Conservation (phyloP, 352 stramenopile genomes). For the Phytopythium boreale region DNA sequence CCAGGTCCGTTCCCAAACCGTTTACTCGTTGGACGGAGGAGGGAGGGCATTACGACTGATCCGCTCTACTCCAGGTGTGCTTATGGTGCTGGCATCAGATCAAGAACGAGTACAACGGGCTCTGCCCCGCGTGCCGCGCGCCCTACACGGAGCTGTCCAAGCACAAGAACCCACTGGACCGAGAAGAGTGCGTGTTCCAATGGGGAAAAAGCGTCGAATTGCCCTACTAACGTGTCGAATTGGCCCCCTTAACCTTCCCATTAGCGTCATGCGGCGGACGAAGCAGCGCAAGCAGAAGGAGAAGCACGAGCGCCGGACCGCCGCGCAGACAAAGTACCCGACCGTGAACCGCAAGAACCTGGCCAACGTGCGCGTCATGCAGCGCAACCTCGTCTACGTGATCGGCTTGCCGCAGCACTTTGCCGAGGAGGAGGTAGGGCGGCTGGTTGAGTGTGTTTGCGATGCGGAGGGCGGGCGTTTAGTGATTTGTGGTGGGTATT, state of each 20-base stretch:
- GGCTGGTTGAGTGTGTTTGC: not conserved
- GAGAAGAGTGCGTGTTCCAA: slow-evolving; percentile 80
- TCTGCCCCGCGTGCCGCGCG: slow-evolving; percentile 97
- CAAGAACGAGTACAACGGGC: slow-evolving; percentile 97
- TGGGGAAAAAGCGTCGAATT: not conserved
- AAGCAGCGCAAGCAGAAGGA: slow-evolving; percentile 87
- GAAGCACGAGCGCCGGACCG: slow-evolving; percentile 70
- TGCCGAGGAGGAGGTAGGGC: slow-evolving; percentile 68
- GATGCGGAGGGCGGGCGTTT: not conserved
- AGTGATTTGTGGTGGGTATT: not conserved
- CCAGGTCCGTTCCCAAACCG: slow-evolving; percentile 53
- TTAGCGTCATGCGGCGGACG: slow-evolving; percentile 65
- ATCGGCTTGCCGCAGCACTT: slow-evolving; percentile 88
- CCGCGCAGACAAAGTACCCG: slow-evolving; percentile 31
- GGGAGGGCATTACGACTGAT: not conserved
- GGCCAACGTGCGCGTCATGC: slow-evolving; percentile 90
- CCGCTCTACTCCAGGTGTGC: slow-evolving; percentile 80
- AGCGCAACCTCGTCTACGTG: slow-evolving; percentile 94
- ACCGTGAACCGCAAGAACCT: slow-evolving; percentile 78
- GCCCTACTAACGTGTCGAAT: not conserved
- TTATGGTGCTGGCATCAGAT: slow-evolving; percentile 99
- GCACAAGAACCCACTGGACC: slow-evolving; percentile 91
- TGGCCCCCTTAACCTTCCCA: no score
- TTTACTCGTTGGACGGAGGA: no score
- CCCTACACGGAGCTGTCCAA: slow-evolving; percentile 94